phyloP scores from a whole-genome alignment of 2,329 filamentous ascomycete genomes.

The Alternaria dauci region DNA sequence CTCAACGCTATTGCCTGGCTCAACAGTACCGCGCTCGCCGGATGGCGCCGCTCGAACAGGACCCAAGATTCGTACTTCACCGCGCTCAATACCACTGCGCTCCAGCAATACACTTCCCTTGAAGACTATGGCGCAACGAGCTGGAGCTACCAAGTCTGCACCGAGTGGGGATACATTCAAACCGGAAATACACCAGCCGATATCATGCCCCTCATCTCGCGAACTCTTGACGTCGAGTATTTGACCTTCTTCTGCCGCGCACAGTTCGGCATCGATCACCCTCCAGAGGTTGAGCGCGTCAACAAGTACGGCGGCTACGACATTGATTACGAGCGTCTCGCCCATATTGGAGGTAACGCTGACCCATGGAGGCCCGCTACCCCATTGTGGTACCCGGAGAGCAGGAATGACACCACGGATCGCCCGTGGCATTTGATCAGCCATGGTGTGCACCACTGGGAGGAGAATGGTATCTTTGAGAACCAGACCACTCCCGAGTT shows the following conservation, averaged over 20 bases:
- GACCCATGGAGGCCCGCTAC: constrained; percentile 83
- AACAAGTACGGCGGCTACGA: constrained; percentile 80
- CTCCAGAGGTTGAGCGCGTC: constrained; percentile 70
- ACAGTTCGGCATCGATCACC: constrained; percentile 73
- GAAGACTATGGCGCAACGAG: constrained; percentile 39
- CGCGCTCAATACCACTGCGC: constrained; percentile 54
- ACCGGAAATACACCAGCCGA: constrained; percentile 73
- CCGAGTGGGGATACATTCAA: constrained; percentile 77
- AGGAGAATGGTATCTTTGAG: constrained; percentile 72
- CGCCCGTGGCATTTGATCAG: constrained; percentile 78
- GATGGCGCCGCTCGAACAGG: constrained; percentile 46
- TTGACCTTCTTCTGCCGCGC: constrained; percentile 68
- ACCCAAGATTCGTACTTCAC: constrained; percentile 63
- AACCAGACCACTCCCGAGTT: constrained; percentile 67
- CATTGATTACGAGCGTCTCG: constrained; percentile 77
- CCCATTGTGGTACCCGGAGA: constrained; percentile 70
- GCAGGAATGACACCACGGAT: constrained; percentile 66
- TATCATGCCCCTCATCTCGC: constrained; percentile 74
- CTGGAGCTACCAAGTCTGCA: constrained; percentile 66
- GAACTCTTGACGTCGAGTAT: constrained; percentile 71
- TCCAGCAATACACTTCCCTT: constrained; percentile 27
- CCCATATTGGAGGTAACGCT: constrained; percentile 77
- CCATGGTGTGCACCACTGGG: constrained; percentile 83
- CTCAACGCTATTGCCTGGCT: constrained; percentile 67
- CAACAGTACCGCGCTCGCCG: constrained; percentile 54